Evolutionary conservation across 176 grass and related monocot species (phyloP), one percentile per base, ranked within the genome.

Genomic region (Poa annua): DNA sequence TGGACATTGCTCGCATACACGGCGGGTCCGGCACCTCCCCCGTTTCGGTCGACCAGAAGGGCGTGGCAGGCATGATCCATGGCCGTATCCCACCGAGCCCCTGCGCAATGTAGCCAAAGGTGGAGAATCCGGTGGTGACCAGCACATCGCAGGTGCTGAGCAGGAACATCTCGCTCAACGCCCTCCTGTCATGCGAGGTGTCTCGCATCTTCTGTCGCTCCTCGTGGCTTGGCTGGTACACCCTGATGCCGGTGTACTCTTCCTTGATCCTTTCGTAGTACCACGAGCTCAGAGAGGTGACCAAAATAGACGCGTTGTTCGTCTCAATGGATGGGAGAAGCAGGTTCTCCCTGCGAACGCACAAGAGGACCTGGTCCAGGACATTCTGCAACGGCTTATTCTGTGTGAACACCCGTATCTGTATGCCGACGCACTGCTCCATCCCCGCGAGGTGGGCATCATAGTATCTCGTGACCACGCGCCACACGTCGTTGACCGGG

Each of bases 211-310:
- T 56, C 13, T 86, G 63, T 79, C 86, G 80, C 83, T 47, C 7
- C 84, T 92, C 86, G 76, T 84, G 86, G 75, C 83, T 92, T 41
- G 90, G 87, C 63, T 89, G 90, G 80, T 81, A 71, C 45, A 92
- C 83, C n/a, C 68, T 69, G 64, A 42, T 42, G 63, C 68, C 82
- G 44, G 78, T 72, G 83, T 69, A 80, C 79, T 69, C 45, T 0
- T 26, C 74, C 50, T 60, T 54, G 8, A 92, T 74, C 25, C 36
- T 53, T 33, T 83, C 80, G 48, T 14, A 49, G 86, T 88, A 92
- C 66, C 83, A 88, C 60, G 68, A 2, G 41, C 33, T 83, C 41
- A 92, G 71, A 3, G 74, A 80, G 19, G 86, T 86, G 6, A 92
- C 63, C 49, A 89, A 76, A 8, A 92, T 77, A 1, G 55, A 21